These are phyloP conservation scores for Stephanocyclus meneghinianus DNA, from an alignment of 352 stramenopile genomes.

Conservation along the genomic window DNA sequence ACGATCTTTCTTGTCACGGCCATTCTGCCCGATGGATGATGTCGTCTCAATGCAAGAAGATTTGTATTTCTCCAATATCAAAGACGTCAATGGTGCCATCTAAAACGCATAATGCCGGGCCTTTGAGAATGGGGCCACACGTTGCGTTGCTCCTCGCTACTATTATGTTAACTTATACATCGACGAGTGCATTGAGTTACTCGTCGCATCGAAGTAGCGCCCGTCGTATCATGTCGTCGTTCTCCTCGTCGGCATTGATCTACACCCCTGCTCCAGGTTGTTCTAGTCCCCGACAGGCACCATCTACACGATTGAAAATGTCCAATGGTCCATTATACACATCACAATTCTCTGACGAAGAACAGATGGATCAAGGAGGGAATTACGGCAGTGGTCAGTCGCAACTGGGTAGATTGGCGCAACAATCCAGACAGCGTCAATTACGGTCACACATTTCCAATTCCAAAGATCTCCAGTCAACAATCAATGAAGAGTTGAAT, in stretches of 20 bases:
- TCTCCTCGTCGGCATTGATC: neutral
- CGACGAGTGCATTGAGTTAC: too few relatives aligned
- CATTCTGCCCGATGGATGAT: too few relatives aligned
- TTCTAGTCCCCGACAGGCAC: neutral
- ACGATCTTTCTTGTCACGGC: too few relatives aligned
- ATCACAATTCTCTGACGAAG: neutral
- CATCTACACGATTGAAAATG: neutral
- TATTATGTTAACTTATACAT: too few relatives aligned
- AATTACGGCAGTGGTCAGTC: neutral
- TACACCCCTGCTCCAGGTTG: neutral
- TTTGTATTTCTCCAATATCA: too few relatives aligned
- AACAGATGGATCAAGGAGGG: neutral
- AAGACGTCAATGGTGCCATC: too few relatives aligned
- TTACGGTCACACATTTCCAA: neutral
- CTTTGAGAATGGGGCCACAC: too few relatives aligned
- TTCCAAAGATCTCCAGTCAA: slow-evolving; percentile 1
- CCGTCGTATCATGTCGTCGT: too few relatives aligned
- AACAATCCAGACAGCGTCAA: slow-evolving; percentile 4
- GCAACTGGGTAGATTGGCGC: neutral
- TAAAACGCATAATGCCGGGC: too few relatives aligned
- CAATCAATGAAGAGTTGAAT: slow-evolving; percentile 10
- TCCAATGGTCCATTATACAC: neutral
- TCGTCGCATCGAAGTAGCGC: too few relatives aligned
- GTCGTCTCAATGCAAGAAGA: too few relatives aligned
- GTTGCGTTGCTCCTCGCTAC: too few relatives aligned